A percentile compares a stretch with the other conserved stretches of the same genome.
phyloP scores from a whole-genome alignment of 1,139 yeast genomes.

The Protomyces pachydermus region DNA sequence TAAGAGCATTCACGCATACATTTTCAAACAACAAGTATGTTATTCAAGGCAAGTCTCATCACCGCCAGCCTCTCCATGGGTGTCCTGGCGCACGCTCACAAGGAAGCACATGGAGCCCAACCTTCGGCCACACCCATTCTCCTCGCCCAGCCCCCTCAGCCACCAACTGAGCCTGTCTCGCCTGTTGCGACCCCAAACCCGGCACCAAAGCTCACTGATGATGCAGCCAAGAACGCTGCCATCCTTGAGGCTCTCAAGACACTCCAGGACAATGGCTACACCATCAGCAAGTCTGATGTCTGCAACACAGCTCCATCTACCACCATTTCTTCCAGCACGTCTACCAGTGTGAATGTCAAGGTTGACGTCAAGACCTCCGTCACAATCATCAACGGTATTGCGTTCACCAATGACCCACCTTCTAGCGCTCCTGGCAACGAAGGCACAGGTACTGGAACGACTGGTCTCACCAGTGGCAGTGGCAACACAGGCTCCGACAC shows the following conservation, averaged over 20 bases:
- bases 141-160: not conserved
- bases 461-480: not conserved
- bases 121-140: too few relatives aligned
- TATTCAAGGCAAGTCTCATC: not conserved
- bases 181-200: not conserved
- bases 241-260: not conserved
- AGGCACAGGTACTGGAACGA: too few relatives aligned
- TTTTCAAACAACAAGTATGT: not conserved
- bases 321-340: not conserved
- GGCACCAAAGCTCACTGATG: not conserved
- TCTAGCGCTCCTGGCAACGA: too few relatives aligned
- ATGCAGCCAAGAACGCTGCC: not conserved
- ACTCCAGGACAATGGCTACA: not conserved
- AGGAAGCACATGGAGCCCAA: too few relatives aligned
- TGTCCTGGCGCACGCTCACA: not conserved
- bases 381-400: too few relatives aligned
- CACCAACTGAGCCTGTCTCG: not conserved
- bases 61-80: not conserved
- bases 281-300: not conserved
- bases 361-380: not conserved
- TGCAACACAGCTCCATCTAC: not conserved
- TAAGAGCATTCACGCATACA: not conserved
- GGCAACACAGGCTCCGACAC: not conserved
- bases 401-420: too few relatives aligned
- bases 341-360: not conserved